Evolutionary conservation across 805 yeast genomes (phyloP), one percentile per base, ranked within the genome.

Genomic region (Nakazawaea anatomiae): DNA sequence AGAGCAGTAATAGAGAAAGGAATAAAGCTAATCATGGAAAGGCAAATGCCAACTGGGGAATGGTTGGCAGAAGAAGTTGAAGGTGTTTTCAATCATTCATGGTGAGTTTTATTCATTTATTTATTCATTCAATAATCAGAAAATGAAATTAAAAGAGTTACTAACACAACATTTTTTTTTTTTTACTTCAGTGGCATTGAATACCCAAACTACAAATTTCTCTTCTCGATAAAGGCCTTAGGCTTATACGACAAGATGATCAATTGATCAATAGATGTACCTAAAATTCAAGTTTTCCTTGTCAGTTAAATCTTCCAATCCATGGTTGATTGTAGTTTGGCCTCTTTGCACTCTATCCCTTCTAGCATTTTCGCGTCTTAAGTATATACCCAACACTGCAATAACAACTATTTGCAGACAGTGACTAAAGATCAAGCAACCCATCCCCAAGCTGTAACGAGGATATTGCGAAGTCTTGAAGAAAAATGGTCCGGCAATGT

Each of bases 1-100:
- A 70, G 70, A 50, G 65, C 67, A 5, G 80, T 85, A 1, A 79
- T 94, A 28, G 76, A 75, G 14, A 67, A 68, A 30, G 99, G 91
- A 6, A 72, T 89, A 9, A 58, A 68, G 39, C 68, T 89, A 34
- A 60, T 94, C 46, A 79, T 87, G 73, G 59, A 69, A 1, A 73
- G 88, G 55, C 99, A 94, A 63, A 63, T 74, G 38, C 59, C 71
- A 0, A 79, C 83, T 30, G 99, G 99, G 2, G 94, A 89, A 56
- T 94, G 96, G 89, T 71, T 75, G 51, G 83, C 79, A 60, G 96
- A 92, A 60, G 86, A 80, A 32, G 82, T 87, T 30, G 98, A 92
- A 67, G 99, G 99, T 43, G 97, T 94, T 0, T 94, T 94, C 75
- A 94, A 94, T 66, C 97, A 94, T 63, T 82, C 89, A 0, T 76